Evolutionary conservation across 2,329 filamentous ascomycete genomes (phyloP), one percentile per base, ranked within the genome.

Genomic region (Arthrobotrys sphaeroides): DNA sequence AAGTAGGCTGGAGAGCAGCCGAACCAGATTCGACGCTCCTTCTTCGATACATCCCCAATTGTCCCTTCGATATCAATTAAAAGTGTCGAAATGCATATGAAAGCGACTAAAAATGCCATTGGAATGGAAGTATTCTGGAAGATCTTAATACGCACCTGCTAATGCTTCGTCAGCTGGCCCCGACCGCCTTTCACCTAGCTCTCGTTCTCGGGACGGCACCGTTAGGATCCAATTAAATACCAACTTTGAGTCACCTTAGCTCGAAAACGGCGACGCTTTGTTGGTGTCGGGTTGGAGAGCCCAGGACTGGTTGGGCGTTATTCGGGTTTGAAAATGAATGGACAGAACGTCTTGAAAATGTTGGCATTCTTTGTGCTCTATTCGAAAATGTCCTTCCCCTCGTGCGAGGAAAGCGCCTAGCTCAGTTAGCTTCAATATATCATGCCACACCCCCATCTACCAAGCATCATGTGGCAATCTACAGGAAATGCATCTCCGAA

Each of bases 121-220:
- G 33, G 70, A 69, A 75, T 68, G 70, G 70, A 75, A 75, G 64
- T 42, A 49, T 75, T 75, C 72, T 75, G 72, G 72, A 75, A 75
- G 72, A 75, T 75, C 72, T 69, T 75, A 75, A 66, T 33, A 42
- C 20, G 5, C 36, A 59, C n/a, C 57, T 42, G 31, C 40, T 75
- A 74, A 31, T 69, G 57, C 55, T 49, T 62, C 51, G 49, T 75
- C 57, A 75, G 65, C 64, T 64, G 47, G 36, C 22, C 33, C 57
- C 42, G 16, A n/a, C 12, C 10, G 31, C 4, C 28, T 43, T 12
- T n/a, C 16, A 40, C 42, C 31, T 47, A 36, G 26, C 55, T 55
- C 36, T 28, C 16, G 16, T 55, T 49, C 18, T 68, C 64, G 49
- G 64, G 51, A 60, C 26, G 18, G 38, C 42, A 24, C 59, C 59